Percentiles rank a stretch among this genome's conserved stretches.
Evolutionary conservation across 768 basidiomycete genomes (phyloP).

Genomic region (Termitomyces sp.): DNA sequence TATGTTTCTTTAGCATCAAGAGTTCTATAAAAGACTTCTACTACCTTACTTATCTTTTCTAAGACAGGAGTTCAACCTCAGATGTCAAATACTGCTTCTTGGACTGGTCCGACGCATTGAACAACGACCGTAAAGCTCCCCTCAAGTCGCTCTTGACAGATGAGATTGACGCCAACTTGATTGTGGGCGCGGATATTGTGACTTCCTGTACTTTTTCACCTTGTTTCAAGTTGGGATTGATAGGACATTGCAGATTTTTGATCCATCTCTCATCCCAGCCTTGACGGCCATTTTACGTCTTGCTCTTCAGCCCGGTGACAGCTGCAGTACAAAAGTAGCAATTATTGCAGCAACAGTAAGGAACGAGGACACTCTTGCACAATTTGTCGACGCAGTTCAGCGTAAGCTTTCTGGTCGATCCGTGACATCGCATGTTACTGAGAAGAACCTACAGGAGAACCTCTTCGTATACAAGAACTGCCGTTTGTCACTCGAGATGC

Average conservation of each 20-base stretch:
- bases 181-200: conserved; percentile 73
- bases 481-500: conserved; percentile 9
- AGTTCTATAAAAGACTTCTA: conserved; percentile 9
- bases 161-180: conserved; percentile 49
- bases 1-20: conserved; percentile 39
- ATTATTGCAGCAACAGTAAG: conserved; percentile 57
- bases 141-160: conserved; percentile 35
- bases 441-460: conserved; percentile 19
- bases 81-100: conserved; percentile 44
- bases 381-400: conserved; percentile 42
- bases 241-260: conserved; percentile 53
- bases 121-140: conserved; percentile 24
- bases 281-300: conserved; percentile 50
- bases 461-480: conserved; percentile 29
- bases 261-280: conserved; percentile 58
- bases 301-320: conserved; percentile 33
- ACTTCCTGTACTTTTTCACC: conserved; percentile 9
- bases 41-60: background rate
- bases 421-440: background rate
- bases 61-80: conserved; percentile 57
- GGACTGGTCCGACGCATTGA: conserved; percentile 68
- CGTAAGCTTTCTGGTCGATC: conserved; percentile 18
- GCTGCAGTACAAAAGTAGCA: conserved; percentile 24
- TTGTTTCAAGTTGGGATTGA: background rate
- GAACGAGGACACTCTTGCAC: conserved; percentile 49